Conservation (phyloP, 257 asterid species). For the Craterostigma plantagineum region DNA sequence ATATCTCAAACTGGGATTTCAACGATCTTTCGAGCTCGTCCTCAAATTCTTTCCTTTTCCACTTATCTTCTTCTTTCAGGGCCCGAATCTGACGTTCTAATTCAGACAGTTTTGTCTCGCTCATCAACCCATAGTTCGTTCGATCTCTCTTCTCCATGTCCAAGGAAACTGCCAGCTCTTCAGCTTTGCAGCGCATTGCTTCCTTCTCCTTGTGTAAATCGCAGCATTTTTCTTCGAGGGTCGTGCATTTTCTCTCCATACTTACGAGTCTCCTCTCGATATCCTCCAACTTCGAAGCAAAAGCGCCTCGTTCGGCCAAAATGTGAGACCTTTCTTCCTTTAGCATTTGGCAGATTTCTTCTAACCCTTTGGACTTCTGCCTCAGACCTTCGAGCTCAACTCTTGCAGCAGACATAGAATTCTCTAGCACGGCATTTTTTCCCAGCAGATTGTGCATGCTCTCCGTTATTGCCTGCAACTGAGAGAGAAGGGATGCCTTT, state of each 20-base stretch:
- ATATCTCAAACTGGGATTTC: conserved; percentile 74
- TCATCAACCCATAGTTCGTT: conserved; percentile 25
- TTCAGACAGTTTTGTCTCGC: conserved; percentile 30
- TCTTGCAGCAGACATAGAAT: conserved; percentile 48
- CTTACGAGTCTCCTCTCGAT: conserved; percentile 39
- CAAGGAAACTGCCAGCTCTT: conserved; percentile 39
- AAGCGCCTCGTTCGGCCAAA: conserved; percentile 38
- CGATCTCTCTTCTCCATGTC: conserved; percentile 62
- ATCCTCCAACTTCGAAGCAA: conserved; percentile 42
- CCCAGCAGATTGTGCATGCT: conserved; percentile 62
- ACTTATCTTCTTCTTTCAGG: conserved; percentile 56
- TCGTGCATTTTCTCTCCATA: conserved; percentile 46
- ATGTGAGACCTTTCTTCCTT: conserved; percentile 56
- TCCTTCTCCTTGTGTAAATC: conserved; percentile 57
- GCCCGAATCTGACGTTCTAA: conserved; percentile 51
- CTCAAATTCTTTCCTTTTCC: conserved; percentile 58
- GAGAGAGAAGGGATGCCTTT: conserved; percentile 63
- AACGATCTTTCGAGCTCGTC: conserved; percentile 64
- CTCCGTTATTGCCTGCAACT: conserved; percentile 49
- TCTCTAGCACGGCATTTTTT: conserved; percentile 67
- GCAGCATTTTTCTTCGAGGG: too few relatives aligned
- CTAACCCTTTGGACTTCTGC: conserved; percentile 75
- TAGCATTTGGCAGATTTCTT: conserved; percentile 60
- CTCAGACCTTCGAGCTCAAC: conserved; percentile 87
- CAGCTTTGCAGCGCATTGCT: conserved; percentile 30